Evolutionary conservation across 371 early-diverging fungal species (phyloP).

Genomic region (Mucor racemosus): DNA sequence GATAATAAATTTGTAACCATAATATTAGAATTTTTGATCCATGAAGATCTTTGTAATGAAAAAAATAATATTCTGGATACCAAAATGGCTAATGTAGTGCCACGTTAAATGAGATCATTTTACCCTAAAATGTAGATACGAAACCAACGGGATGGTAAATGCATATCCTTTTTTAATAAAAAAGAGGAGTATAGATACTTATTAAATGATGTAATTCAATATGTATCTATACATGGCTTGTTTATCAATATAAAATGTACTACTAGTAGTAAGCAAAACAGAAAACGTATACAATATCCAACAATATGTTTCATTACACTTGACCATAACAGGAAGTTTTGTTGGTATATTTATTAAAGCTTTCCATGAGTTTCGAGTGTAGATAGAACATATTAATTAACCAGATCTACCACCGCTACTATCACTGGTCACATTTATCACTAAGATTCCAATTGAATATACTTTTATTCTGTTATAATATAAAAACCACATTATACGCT

Average conservation of each 20-base stretch:
- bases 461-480: too few relatives aligned
- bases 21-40: neutral
- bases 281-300: neutral
- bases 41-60: neutral
- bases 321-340: neutral
- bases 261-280: neutral
- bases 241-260: constrained; percentile 1
- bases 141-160: neutral
- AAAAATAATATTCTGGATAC: neutral
- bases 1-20: neutral
- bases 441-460: too few relatives aligned
- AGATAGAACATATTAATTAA: too few relatives aligned
- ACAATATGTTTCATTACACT: neutral
- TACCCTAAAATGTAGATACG: neutral
- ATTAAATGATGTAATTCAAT: neutral
- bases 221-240: too few relatives aligned
- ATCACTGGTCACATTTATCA: too few relatives aligned
- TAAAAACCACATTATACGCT: too few relatives aligned
- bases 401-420: too few relatives aligned
- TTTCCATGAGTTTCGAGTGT: neutral
- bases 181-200: neutral
- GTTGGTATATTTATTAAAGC: neutral
- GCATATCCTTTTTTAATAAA: neutral
- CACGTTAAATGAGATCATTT: neutral
- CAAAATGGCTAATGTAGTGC: neutral